Evolutionary conservation across 2,329 filamentous ascomycete species (phyloP), one percentile per base, ranked within the genome.

Genomic region (Botryosphaeria agaves): DNA sequence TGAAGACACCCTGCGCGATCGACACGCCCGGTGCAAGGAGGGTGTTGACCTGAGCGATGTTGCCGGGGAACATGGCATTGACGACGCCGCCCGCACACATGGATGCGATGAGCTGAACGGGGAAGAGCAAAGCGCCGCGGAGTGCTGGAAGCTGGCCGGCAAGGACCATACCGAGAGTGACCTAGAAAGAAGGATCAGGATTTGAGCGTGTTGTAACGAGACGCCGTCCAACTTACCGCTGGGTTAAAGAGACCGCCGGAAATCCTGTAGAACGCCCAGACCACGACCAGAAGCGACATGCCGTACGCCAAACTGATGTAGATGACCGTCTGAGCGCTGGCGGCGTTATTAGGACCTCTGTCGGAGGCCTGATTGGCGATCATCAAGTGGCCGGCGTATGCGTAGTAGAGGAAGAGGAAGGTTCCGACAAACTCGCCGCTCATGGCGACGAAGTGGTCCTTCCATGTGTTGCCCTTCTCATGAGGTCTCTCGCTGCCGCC

Each of bases 341-440:
- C 36, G 12, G 28, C 32, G 8, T 36, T 37, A n/a, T 38, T 39
- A 0, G 39, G 34, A 5, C 33, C 41, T 9, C 27, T 31, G 0
- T 38, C 33, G 9, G 35, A 35, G 4, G 41, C 36, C 15, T 42
- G 41, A 1, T 42, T 36, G 7, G 43, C 39, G 3, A 46, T 31
- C 34, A 46, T 43, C 6, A 34, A 29, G 15, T 45, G 43, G 14
- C 44, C 38, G 2, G 43, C 34, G 31, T 49, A 48, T 11, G 46
- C 48, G 24, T 49, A 44, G 38, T 44, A 51, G 16, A 52, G 42
- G 38, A 49, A 51, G 39, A 49, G 41, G 17, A 45, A 48, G 2
- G 49, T 52, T 2, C 48, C 49, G 7, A 50, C 41, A 26, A 51
- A 52, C 29, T 52, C 49, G 16, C 42, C 43, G 15, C 26, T 30